phyloP scores from a whole-genome alignment of 2,329 filamentous ascomycete genomes.

The Thermothelomyces thermophilus region DNA sequence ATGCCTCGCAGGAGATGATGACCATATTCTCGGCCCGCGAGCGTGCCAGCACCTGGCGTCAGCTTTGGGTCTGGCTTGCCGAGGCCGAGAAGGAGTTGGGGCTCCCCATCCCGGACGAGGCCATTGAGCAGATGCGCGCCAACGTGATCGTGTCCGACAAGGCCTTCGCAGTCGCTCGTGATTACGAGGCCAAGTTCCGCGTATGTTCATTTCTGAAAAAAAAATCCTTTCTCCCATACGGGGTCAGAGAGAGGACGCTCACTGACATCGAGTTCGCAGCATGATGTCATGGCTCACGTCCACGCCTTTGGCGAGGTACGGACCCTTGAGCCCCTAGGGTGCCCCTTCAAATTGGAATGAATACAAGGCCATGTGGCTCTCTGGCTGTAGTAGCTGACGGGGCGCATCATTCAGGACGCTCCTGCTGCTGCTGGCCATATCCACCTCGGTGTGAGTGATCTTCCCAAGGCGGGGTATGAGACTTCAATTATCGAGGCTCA shows the following conservation, averaged over 20 bases:
- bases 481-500: background rate
- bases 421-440: constrained; percentile 80
- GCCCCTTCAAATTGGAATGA: background rate
- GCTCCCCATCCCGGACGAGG: constrained; percentile 64
- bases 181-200: constrained; percentile 66
- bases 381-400: background rate
- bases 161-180: constrained; percentile 66
- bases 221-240: too few species aligned
- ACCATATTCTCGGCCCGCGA: constrained; percentile 72
- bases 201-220: constrained; percentile 14
- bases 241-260: too few species aligned
- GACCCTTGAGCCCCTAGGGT: background rate
- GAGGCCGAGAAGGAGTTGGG: constrained; percentile 77
- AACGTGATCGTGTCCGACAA: constrained; percentile 69
- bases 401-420: constrained; percentile 34
- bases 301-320: constrained; percentile 62
- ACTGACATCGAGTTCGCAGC: too few species aligned
- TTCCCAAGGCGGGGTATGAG: background rate
- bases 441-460: constrained; percentile 59
- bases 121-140: constrained; percentile 69
- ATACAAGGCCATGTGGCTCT: background rate
- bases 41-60: constrained; percentile 71
- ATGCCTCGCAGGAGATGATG: constrained; percentile 70
- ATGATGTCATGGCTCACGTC: constrained; percentile 61
- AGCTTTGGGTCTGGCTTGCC: constrained; percentile 80